Conservation (phyloP, 192 early-diverging fungal genomes). For the Mortierella hygrophila region DNA sequence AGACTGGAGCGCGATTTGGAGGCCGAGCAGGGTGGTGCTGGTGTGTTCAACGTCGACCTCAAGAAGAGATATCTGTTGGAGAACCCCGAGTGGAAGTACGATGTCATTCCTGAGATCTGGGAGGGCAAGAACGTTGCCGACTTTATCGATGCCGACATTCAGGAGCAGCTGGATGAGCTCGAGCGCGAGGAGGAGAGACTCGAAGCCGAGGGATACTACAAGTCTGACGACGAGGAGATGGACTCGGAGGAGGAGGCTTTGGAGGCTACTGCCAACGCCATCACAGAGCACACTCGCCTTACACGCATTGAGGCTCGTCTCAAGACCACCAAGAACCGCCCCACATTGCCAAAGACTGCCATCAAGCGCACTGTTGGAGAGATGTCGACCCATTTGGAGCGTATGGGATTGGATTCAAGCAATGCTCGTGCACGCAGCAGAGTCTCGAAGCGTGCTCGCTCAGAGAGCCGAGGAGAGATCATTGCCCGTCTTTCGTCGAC, state of each 20-base stretch:
- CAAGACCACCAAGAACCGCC: constrained; percentile 82
- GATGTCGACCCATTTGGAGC: constrained; percentile 79
- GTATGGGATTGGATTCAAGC: constrained; percentile 77
- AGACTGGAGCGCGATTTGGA: constrained; percentile 93
- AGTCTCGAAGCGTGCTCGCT: constrained; percentile 78
- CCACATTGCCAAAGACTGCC: constrained; percentile 74
- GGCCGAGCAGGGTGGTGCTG: constrained; percentile 88
- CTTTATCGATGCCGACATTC: constrained; percentile 98
- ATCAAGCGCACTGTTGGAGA: constrained; percentile 56
- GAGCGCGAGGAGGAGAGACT: constrained; percentile 96
- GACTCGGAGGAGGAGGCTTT: constrained; percentile 87
- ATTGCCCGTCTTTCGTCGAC: constrained; percentile 69
- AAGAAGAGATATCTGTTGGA: constrained; percentile 90
- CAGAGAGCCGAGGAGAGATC: constrained; percentile 74
- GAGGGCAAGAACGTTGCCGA: constrained; percentile 98
- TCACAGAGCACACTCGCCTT: constrained; percentile 87
- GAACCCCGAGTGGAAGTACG: constrained; percentile 93
- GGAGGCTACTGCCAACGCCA: constrained; percentile 77
- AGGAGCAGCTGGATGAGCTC: constrained; percentile 91
- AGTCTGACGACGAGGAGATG: constrained; percentile 77
- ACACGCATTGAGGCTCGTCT: constrained; percentile 79
- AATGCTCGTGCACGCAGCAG: constrained; percentile 72
- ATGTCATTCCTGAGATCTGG: constrained; percentile 97
- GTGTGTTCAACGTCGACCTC: constrained; percentile 94
- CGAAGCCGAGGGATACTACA: constrained; percentile 92